Base-by-base conservation (phyloP, 2,329 filamentous ascomycete species). In the Dissoconium aciculare region DNA sequence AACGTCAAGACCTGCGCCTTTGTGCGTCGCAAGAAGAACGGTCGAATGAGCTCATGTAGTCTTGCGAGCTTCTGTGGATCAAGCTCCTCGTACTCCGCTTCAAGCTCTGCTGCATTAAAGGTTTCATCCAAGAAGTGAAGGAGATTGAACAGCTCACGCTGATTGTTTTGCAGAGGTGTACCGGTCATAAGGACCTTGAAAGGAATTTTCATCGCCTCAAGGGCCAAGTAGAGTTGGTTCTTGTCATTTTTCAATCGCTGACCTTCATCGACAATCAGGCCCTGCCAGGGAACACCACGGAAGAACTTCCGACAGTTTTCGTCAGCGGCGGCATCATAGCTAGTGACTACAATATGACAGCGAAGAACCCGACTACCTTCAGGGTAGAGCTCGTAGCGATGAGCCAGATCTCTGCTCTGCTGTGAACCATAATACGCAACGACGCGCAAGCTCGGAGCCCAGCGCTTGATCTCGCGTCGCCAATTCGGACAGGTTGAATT, bases 401-500 rank as follows among this genome's bases (percentile, higher is more conserved):
- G 77, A 0, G 82, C 78, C 36, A 92, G 69, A 21, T 80, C 71
- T 42, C 89, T 78, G 11, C 84, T 67, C 28, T 69, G 66, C 30
- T 66, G 68, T 11, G 78, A 78, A 27, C 89, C 89, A 51, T 91
- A 91, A 51, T 89, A 95, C 0, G 84, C 78, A n/a, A 94, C 84
- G 5, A 92, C 84, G 25, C 84, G 74, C 19, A 95, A 59, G 5
- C 71, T 71, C 2, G 87, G 87, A 0, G 79, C 76, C 87, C 87
- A 98, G 43, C 80, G 76, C 59, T 92, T 91, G 54, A 95, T 83
- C 52, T 98, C 89, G 28, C 87, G 75, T 4, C 87, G 78, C 87
- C 89, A 98, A 52, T 98, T 98, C n/a, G 84, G 73, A 53, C 84
- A 92, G 0, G 89, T 98, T 0, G 87, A 77, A 50, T 95, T 95